Conservation (phyloP, 1,284 basidiomycete genomes). For the Malassezia cuniculi region DNA sequence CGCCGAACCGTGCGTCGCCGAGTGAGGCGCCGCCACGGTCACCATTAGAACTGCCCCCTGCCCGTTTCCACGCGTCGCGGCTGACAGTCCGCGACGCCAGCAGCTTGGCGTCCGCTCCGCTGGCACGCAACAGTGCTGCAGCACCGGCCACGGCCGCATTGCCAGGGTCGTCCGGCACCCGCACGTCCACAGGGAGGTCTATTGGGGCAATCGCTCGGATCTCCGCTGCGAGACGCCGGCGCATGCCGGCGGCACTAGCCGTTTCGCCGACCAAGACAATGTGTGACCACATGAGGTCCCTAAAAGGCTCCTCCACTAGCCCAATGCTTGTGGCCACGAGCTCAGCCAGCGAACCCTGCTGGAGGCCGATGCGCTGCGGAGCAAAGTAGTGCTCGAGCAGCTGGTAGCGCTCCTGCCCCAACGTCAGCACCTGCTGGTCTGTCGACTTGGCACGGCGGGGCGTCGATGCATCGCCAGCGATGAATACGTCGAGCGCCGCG, state of each 20-base stretch:
- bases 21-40: constrained; percentile 9
- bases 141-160: constrained; percentile 6
- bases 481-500: constrained; percentile 18
- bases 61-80: constrained; percentile 1
- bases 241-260: constrained; percentile 61
- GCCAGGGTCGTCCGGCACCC: not conserved
- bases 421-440: constrained; percentile 65
- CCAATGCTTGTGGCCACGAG: constrained; percentile 62
- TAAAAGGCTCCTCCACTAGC: not conserved
- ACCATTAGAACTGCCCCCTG: constrained; percentile 7
- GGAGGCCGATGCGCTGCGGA: constrained; percentile 72
- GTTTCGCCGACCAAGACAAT: constrained; percentile 78
- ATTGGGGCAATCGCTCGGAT: constrained; percentile 18
- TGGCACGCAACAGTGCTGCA: constrained; percentile 1
- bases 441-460: constrained; percentile 21
- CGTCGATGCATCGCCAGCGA: constrained; percentile 15
- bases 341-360: constrained; percentile 64
- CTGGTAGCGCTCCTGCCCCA: constrained; percentile 78
- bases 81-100: constrained; percentile 2
- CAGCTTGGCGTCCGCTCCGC: constrained; percentile 1
- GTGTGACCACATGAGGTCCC: constrained; percentile 81
- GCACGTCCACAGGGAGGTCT: constrained; percentile 19
- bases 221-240: constrained; percentile 51
- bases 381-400: constrained; percentile 79
- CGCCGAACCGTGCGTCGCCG: constrained; percentile 9